Evolutionary conservation across 306 rosid species (phyloP).

Genomic region (Cucumis sativus): DNA sequence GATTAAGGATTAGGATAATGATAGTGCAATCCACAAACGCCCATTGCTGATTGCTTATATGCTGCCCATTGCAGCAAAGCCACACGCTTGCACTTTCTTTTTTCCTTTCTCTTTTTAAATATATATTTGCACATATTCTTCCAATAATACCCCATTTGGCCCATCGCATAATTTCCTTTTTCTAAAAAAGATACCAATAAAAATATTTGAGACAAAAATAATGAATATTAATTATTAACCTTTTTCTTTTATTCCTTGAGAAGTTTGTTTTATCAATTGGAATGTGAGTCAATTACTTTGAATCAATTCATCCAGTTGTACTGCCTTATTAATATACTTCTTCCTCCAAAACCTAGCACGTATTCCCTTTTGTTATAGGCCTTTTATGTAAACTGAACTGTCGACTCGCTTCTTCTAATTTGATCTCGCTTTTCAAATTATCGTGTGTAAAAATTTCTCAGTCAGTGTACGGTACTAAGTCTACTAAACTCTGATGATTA

Average conservation of each 20-base stretch:
- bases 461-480: too few relatives aligned
- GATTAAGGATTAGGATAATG: conserved; percentile 1
- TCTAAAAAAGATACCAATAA: background rate
- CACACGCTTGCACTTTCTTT: background rate
- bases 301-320: conserved; percentile 27
- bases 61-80: background rate
- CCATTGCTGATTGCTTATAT: background rate
- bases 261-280: conserved; percentile 9
- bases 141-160: background rate
- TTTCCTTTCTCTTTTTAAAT: background rate
- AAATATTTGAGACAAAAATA: background rate
- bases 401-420: too few relatives aligned
- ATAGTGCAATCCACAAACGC: conserved; percentile 1
- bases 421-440: too few relatives aligned
- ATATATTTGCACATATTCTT: background rate
- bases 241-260: conserved; percentile 7
- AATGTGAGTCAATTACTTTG: conserved; percentile 32
- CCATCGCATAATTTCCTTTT: background rate
- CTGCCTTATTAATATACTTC: background rate
- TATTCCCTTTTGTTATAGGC: too few relatives aligned
- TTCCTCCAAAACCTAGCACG: too few relatives aligned
- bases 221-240: background rate
- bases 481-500: too few relatives aligned
- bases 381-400: too few relatives aligned
- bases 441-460: too few relatives aligned